Percentiles rank a stretch among this genome's conserved stretches.
Conservation (phyloP, 2,329 filamentous ascomycete species). For the Pseudogymnoascus sp. region DNA sequence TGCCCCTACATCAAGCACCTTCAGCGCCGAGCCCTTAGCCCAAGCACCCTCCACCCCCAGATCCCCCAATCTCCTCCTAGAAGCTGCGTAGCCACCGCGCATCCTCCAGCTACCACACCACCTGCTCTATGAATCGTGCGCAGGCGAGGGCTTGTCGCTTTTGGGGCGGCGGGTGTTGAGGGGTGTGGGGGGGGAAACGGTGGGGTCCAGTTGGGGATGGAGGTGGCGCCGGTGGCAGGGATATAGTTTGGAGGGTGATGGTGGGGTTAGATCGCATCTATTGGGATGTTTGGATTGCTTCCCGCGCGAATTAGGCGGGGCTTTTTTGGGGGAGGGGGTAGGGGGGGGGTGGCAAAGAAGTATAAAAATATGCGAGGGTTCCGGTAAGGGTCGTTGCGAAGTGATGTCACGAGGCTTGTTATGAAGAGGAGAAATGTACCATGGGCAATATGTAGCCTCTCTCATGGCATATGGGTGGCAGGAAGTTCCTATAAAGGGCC, state of each 20-base stretch:
- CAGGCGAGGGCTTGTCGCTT: constrained; percentile 23
- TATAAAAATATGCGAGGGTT: background rate
- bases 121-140: background rate
- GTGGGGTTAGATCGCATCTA: background rate
- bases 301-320: background rate
- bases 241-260: background rate
- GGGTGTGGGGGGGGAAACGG: constrained; percentile 11
- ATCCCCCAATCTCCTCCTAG: background rate
- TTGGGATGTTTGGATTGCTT: background rate
- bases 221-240: background rate
- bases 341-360: no score
- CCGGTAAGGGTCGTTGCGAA: background rate
- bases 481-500: no score
- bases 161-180: constrained; percentile 23
- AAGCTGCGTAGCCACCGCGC: background rate
- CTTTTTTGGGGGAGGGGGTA: background rate
- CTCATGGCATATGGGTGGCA: no score
- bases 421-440: background rate
- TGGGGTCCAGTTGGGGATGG: background rate
- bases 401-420: background rate
- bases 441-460: background rate
- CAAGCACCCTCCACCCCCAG: no score
- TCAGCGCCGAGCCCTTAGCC: no score
- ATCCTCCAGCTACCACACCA: background rate
- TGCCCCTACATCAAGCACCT: background rate